Evolutionary conservation across 768 basidiomycete genomes (phyloP), one percentile per base, ranked within the genome.

Genomic region (Mycena vitilis): DNA sequence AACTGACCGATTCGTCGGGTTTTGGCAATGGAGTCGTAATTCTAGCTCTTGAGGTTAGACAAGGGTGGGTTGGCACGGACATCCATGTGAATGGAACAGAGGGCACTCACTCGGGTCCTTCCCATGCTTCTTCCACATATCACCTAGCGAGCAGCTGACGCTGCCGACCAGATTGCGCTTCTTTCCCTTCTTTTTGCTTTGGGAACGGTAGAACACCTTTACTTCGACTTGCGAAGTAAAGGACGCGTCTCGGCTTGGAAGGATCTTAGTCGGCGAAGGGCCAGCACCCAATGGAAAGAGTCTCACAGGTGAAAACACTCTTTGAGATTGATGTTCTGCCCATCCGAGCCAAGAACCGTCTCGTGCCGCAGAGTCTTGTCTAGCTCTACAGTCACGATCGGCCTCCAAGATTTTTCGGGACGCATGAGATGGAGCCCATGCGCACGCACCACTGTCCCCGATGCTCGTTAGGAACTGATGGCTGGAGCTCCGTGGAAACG

Each of bases 271-370:
- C 7, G 53, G 22, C 11, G 40, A 40, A 40, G 40, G 40, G 40
- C 44, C 23, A 71, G 25, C 60, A 30, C 20, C 34, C 22, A 59
- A 15, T 34, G 15, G 4, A 25, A 16, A 25, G 4, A 36, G 52
- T 81, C 89, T 61, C 74, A 92, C 91, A 91, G 80, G 34, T 75
- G 71, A 64, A 89, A 85, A 0, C 76, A 77, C 1, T 84, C 81
- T 68, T 88, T 90, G 55, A 88, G 78, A 72, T 93, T 92, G 0
- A 89, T 85, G 64, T 89, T 91, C 73, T 92, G 90, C 0, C 92
- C 92, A 63, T 93, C 91, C 22, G 81, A 80, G 0, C 91, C 92
- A 3, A 93, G 85, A 23, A 81, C 77, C 11, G 86, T 81, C 72
- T 93, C 91, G 64, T 88, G 83, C 7, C 57, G 65, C n/a, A 84